A percentile compares a stretch with the other conserved stretches of the same genome.
phyloP scores from a whole-genome alignment of 192 early-diverging fungal species.

The Jimgerdemannia flammicorona region DNA sequence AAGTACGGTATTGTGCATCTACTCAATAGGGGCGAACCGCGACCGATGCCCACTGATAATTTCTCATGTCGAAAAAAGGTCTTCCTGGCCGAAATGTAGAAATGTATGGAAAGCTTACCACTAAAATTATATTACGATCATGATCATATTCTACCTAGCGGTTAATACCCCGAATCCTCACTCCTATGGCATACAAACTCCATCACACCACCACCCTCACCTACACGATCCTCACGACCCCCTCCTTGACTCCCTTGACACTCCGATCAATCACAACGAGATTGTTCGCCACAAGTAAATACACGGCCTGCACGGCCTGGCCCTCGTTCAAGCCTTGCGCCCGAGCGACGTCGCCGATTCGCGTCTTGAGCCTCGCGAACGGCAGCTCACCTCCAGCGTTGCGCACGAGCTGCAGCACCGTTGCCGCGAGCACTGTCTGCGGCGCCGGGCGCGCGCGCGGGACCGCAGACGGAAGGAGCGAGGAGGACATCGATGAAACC shows the following conservation, averaged over 20 bases:
- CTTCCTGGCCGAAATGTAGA: too few relatives aligned
- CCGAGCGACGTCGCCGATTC: slow-evolving; percentile 7
- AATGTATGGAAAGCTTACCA: too few relatives aligned
- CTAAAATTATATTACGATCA: too few relatives aligned
- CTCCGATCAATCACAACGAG: slow-evolving; percentile 22
- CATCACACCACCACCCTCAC: not conserved
- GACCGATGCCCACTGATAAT: too few relatives aligned
- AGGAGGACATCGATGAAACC: not conserved
- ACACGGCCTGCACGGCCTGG: slow-evolving; percentile 14
- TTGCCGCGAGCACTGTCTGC: slow-evolving; percentile 15
- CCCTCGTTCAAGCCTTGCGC: slow-evolving; percentile 2
- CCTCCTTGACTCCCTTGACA: not conserved
- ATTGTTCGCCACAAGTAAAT: slow-evolving; percentile 25
- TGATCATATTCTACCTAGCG: too few relatives aligned
- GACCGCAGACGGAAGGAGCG: not conserved
- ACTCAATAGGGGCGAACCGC: too few relatives aligned
- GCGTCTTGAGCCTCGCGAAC: slow-evolving; percentile 12
- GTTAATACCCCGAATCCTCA: too few relatives aligned
- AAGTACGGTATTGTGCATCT: too few relatives aligned
- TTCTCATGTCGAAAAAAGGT: too few relatives aligned
- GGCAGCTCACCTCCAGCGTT: slow-evolving; percentile 9
- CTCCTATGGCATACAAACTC: too few relatives aligned
- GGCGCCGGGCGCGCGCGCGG: not conserved
- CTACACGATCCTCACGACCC: not conserved
- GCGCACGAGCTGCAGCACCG: slow-evolving; percentile 16